Conservation (phyloP, 805 yeast genomes). For the Metschnikowia corniflorae region DNA sequence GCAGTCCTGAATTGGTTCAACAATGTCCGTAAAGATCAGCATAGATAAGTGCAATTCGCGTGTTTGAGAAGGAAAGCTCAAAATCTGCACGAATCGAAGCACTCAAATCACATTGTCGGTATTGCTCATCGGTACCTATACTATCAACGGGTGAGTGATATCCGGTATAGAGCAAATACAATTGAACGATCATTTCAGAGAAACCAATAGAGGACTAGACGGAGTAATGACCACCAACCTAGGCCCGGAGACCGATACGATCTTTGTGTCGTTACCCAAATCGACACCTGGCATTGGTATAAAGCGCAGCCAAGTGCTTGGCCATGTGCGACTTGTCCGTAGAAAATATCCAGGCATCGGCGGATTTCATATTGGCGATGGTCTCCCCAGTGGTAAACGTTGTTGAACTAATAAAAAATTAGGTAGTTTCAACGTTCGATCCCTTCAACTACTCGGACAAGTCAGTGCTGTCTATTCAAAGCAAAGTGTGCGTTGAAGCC, state of each 20-base stretch:
- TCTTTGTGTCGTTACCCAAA: slow-evolving; percentile 95
- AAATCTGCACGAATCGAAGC: too few relatives aligned
- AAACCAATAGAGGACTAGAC: slow-evolving; percentile 99
- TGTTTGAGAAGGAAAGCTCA: too few relatives aligned
- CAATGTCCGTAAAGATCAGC: too few relatives aligned
- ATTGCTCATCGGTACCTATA: too few relatives aligned
- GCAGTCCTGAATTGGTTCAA: too few relatives aligned
- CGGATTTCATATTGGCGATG: slow-evolving; percentile 90
- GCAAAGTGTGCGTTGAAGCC: slow-evolving; percentile 84
- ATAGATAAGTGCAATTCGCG: too few relatives aligned
- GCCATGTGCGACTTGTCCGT: slow-evolving; percentile 73
- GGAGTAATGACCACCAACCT: slow-evolving; percentile 99
- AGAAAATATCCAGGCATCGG: slow-evolving; percentile 90
- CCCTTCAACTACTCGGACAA: slow-evolving; percentile 82
- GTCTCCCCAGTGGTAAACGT: slow-evolving; percentile 99
- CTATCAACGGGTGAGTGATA: too few relatives aligned
- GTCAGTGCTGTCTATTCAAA: slow-evolving; percentile 97
- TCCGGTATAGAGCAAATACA: too few relatives aligned
- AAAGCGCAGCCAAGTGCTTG: slow-evolving; percentile 95
- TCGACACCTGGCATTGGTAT: slow-evolving; percentile 91
- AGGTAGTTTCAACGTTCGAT: slow-evolving; percentile 84
- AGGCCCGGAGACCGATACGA: slow-evolving; percentile 97
- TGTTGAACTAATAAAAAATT: slow-evolving; percentile 91
- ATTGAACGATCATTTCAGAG: slow-evolving; percentile 86
- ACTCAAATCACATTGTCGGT: too few relatives aligned